Percentiles rank a stretch among this genome's conserved stretches.
Conservation (phyloP, 768 basidiomycete species). For the Saitozyma sp. region DNA sequence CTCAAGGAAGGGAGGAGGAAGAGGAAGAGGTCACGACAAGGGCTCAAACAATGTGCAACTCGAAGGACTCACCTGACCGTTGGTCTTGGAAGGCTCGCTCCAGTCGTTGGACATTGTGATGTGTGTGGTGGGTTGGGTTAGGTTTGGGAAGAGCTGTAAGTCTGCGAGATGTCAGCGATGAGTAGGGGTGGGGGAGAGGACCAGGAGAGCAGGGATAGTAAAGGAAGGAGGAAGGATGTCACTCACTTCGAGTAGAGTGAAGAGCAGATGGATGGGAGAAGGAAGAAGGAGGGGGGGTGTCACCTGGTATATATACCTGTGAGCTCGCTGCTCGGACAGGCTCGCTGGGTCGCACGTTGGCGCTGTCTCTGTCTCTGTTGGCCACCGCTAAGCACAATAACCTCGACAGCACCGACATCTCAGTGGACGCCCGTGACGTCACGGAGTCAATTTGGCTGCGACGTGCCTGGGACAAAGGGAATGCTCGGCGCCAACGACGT, state of each 20-base stretch:
- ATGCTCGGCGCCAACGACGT: background rate
- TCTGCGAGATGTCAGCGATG: background rate
- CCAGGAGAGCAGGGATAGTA: background rate
- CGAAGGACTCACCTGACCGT: slow-evolving; percentile 42
- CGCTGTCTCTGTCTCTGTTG: too few species aligned
- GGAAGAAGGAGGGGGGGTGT: too few species aligned
- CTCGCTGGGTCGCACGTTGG: too few species aligned
- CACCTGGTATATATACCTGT: too few species aligned
- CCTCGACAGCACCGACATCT: background rate
- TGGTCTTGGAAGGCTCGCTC: slow-evolving; percentile 49
- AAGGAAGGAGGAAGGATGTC: background rate
- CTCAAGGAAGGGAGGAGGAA: background rate
- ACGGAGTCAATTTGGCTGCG: too few species aligned
- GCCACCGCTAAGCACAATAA: too few species aligned
- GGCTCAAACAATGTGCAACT: background rate
- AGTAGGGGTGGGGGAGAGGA: background rate
- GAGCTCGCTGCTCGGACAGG: too few species aligned
- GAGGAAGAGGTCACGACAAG: background rate
- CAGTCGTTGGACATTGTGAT: slow-evolving; percentile 24
- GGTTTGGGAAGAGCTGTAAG: slow-evolving; percentile 2
- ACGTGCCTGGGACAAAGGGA: background rate
- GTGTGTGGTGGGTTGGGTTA: slow-evolving; percentile 5
- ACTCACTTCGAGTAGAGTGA: too few species aligned
- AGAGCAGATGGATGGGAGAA: too few species aligned
- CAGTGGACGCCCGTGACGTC: background rate